Conservation (phyloP, 202 grass and related monocot genomes). For the Setaria viridis region DNA sequence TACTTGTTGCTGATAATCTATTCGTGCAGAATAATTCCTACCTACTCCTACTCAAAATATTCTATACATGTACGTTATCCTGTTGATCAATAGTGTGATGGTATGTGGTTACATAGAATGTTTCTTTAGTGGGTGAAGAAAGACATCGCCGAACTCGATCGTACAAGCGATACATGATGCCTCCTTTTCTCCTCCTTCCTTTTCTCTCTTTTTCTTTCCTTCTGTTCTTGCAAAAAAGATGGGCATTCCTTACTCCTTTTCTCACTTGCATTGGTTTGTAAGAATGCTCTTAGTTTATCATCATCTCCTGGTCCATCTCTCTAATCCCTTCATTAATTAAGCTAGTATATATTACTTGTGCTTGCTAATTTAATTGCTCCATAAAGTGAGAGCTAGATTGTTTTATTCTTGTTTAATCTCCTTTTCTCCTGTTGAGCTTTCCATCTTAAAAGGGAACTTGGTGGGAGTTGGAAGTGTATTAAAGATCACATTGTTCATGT, state of each 20-base stretch:
- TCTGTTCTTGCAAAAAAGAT: not conserved
- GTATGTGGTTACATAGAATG: slow-evolving; percentile 4
- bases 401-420: not conserved
- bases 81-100: not conserved
- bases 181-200: not conserved
- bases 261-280: slow-evolving; percentile 5
- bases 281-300: not conserved
- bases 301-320: not conserved
- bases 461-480: slow-evolving; percentile 1
- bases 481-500: slow-evolving; percentile 26
- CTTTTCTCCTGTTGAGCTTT: slow-evolving; percentile 27
- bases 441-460: not conserved
- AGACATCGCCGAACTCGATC: slow-evolving; percentile 12
- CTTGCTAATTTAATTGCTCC: not conserved
- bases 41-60: slow-evolving; percentile 19
- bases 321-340: slow-evolving; percentile 16
- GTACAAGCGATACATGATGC: slow-evolving; percentile 18
- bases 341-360: not conserved
- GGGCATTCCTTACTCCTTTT: not conserved
- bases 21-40: slow-evolving; percentile 4
- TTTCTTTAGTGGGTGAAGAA: slow-evolving; percentile 25
- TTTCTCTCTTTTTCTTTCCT: not conserved
- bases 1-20: slow-evolving; percentile 3
- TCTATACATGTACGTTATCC: not conserved
- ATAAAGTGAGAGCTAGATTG: slow-evolving; percentile 21